Evolutionary conservation across 2,329 filamentous ascomycete species (phyloP).

Genomic region (Colletotrichum spinosum): DNA sequence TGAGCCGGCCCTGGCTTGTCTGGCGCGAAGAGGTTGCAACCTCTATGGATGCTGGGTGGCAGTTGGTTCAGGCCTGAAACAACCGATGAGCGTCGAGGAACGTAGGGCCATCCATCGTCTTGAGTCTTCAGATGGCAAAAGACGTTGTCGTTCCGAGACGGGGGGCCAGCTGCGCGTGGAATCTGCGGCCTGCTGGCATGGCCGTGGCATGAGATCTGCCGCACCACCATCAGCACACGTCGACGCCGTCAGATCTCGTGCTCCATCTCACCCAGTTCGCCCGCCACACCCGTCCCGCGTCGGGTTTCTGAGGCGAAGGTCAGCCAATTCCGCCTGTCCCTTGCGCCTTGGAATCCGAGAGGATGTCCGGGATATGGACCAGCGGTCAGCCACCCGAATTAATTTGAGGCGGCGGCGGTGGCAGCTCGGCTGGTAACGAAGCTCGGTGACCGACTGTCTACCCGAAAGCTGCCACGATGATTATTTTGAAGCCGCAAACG

Average conservation of each 20-base stretch:
- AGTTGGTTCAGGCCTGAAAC: conserved; percentile 20
- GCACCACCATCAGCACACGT: neutral
- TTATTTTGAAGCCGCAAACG: neutral
- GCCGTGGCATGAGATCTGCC: no score
- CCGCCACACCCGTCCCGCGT: conserved; percentile 13
- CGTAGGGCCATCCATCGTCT: conserved; percentile 5
- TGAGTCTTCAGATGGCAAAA: conserved; percentile 13
- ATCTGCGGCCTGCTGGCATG: neutral
- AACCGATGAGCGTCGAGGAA: conserved; percentile 9
- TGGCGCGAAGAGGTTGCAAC: conserved; percentile 17
- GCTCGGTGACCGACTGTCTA: no score
- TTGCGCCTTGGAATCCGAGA: neutral
- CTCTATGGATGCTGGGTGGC: conserved; percentile 7
- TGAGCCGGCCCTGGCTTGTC: neutral
- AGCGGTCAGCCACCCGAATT: neutral
- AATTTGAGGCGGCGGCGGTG: no score
- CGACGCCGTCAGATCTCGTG: conserved; percentile 15
- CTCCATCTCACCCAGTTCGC: conserved; percentile 10
- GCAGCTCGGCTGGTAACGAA: no score
- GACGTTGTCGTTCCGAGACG: conserved; percentile 3
- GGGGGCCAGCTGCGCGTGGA: neutral
- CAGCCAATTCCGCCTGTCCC: neutral
- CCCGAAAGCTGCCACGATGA: no score
- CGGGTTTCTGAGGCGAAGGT: neutral
- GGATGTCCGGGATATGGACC: neutral